phyloP scores from a whole-genome alignment of 2,329 filamentous ascomycete genomes.

The Microascus cirrosus region DNA sequence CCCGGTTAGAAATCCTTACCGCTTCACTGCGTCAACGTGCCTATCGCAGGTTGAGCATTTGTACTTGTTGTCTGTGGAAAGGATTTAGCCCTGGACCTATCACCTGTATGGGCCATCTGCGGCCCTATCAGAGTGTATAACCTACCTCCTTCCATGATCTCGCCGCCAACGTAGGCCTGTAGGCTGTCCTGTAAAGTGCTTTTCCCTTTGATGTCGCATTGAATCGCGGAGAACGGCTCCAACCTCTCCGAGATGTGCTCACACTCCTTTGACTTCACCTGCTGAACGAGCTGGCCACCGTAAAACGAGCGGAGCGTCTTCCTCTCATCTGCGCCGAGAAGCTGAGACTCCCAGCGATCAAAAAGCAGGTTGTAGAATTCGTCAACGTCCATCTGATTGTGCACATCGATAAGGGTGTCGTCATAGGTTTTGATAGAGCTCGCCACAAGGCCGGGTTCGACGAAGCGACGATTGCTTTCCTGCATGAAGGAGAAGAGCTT shows the following conservation, averaged over 20 bases:
- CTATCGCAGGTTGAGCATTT: conserved; percentile 84
- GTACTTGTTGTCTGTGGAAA: conserved; percentile 75
- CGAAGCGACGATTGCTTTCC: conserved; percentile 60
- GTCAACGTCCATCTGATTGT: conserved; percentile 94
- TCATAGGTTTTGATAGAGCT: conserved; percentile 73
- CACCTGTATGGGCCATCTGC: background rate
- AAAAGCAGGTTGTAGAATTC: conserved; percentile 95
- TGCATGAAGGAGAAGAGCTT: conserved; percentile 80
- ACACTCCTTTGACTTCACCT: conserved; percentile 92
- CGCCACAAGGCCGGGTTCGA: conserved; percentile 65
- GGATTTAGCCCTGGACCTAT: conserved; percentile 10
- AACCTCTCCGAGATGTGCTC: conserved; percentile 82
- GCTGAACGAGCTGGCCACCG: conserved; percentile 82
- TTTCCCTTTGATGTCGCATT: conserved; percentile 95
- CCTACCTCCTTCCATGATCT: conserved; percentile 81
- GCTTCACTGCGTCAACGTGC: conserved; percentile 87
- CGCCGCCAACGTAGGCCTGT: conserved; percentile 89
- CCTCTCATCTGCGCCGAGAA: conserved; percentile 57
- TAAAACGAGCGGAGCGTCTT: conserved; percentile 72
- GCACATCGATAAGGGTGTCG: conserved; percentile 71
- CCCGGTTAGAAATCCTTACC: conserved; percentile 29
- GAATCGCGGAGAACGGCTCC: conserved; percentile 88
- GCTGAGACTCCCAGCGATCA: conserved; percentile 79
- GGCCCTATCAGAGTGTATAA: background rate
- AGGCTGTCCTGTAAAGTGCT: conserved; percentile 73